Percentiles rank a stretch among this genome's conserved stretches.
These are phyloP conservation scores for Suillus sp. DNA, from an alignment of 768 basidiomycete genomes.

Conservation along the genomic window DNA sequence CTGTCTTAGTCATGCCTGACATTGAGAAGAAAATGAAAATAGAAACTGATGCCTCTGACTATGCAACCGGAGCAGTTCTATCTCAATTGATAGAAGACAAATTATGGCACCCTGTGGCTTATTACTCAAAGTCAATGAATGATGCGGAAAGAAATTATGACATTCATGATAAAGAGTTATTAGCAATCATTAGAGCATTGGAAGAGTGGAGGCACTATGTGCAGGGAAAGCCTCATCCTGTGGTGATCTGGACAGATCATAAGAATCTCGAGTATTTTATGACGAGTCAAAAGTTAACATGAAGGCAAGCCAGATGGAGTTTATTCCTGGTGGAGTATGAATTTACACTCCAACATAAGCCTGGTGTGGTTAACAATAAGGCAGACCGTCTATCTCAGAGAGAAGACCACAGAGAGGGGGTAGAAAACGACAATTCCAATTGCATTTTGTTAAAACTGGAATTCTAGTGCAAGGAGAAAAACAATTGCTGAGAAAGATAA, in stretches of 20 bases:
- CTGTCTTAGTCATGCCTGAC: conserved; percentile 20
- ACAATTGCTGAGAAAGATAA: neutral
- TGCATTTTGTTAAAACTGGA: neutral
- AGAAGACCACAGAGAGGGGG: neutral
- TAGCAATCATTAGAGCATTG: neutral
- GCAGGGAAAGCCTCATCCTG: neutral
- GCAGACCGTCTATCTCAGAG: neutral
- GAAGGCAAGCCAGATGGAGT: conserved; percentile 1
- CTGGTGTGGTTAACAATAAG: neutral
- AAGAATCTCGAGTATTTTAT: conserved; percentile 41
- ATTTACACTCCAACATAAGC: neutral
- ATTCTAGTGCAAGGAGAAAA: neutral
- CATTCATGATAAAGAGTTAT: conserved; percentile 33
- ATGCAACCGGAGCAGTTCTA: neutral
- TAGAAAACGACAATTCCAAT: neutral
- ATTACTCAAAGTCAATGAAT: conserved; percentile 28
- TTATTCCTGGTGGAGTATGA: neutral
- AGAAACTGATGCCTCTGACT: conserved; percentile 7
- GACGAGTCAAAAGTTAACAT: conserved; percentile 27
- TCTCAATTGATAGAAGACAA: neutral
- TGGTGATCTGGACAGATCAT: conserved; percentile 27
- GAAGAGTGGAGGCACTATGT: conserved; percentile 3
- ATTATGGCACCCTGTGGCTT: conserved; percentile 33
- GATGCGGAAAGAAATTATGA: conserved; percentile 43
- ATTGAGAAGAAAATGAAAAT: neutral